Evolutionary conservation across 1,284 basidiomycete species (phyloP).

Genomic region (Sanguinoderma infundibulare): DNA sequence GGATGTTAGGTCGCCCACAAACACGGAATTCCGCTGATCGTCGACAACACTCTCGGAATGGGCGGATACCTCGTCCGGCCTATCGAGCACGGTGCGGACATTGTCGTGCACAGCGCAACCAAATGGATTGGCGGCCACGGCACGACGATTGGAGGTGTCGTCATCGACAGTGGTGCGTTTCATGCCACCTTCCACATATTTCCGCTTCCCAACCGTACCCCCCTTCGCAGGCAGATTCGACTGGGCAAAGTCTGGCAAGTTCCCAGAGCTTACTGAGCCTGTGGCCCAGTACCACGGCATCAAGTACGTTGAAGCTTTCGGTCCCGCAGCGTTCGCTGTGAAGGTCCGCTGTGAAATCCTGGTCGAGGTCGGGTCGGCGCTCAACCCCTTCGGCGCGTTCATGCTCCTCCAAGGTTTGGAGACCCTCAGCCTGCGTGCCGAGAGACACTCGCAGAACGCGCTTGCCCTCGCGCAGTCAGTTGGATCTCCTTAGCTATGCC

Average conservation of each 20-base stretch:
- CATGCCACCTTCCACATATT: not conserved
- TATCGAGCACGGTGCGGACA: slow-evolving; percentile 80
- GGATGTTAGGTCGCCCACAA: slow-evolving; percentile 62
- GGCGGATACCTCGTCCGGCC: slow-evolving; percentile 81
- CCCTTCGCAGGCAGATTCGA: slow-evolving; percentile 74
- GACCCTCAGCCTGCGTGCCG: slow-evolving; percentile 80
- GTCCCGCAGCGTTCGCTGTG: slow-evolving; percentile 71
- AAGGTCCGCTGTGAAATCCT: slow-evolving; percentile 78
- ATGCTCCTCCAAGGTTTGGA: slow-evolving; percentile 85
- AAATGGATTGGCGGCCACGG: slow-evolving; percentile 95
- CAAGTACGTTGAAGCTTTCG: slow-evolving; percentile 77
- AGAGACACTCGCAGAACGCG: slow-evolving; percentile 80
- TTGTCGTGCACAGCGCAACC: slow-evolving; percentile 87
- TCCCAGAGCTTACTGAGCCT: slow-evolving; percentile 84
- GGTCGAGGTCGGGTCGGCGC: slow-evolving; percentile 76
- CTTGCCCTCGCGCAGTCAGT: slow-evolving; percentile 70
- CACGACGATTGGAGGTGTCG: slow-evolving; percentile 85
- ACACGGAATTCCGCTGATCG: slow-evolving; percentile 77
- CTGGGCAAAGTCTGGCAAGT: slow-evolving; percentile 79
- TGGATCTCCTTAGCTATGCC: not conserved
- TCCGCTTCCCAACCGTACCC: not conserved
- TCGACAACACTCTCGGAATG: slow-evolving; percentile 92
- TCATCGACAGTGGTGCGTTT: slow-evolving; percentile 70
- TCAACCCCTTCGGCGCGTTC: slow-evolving; percentile 89
- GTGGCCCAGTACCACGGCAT: slow-evolving; percentile 86